phyloP scores from a whole-genome alignment of 1,284 basidiomycete species.

The Anthracocystis panici-leucophaei region DNA sequence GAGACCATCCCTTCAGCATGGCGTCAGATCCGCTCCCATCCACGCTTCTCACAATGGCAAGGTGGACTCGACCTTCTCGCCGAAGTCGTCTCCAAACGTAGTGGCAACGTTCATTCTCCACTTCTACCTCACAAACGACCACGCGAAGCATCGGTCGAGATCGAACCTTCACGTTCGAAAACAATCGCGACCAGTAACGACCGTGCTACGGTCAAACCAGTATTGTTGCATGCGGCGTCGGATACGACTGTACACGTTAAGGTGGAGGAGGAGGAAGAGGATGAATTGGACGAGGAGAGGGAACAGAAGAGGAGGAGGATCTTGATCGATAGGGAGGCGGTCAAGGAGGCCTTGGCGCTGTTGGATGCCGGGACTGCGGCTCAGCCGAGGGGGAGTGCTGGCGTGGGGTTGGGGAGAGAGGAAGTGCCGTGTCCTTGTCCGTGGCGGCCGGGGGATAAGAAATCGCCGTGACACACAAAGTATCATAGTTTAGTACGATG shows the following conservation, averaged over 20 bases:
- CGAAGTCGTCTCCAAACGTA: constrained; percentile 60
- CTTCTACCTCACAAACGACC: constrained; percentile 29
- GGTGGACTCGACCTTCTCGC: constrained; percentile 66
- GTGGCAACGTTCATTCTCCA: constrained; percentile 44
- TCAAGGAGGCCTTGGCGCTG: constrained; percentile 57
- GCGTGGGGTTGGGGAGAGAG: constrained; percentile 6
- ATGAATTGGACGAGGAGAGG: constrained; percentile 10
- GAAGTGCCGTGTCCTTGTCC: constrained; percentile 39
- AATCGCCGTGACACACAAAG: constrained; percentile 3
- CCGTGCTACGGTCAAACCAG: constrained; percentile 26
- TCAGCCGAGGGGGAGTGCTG: constrained; percentile 23
- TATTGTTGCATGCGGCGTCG: constrained; percentile 20
- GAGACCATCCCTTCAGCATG: constrained; percentile 64
- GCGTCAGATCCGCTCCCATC: constrained; percentile 63
- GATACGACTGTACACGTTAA: constrained; percentile 21
- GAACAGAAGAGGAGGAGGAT: constrained; percentile 54
- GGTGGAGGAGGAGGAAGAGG: constrained; percentile 17
- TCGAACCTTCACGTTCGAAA: constrained; percentile 27
- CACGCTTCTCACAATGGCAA: constrained; percentile 57
- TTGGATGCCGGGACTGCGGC: constrained; percentile 51
- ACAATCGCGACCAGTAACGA: constrained; percentile 30
- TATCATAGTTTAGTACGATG: too few species aligned
- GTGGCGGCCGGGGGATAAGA: constrained; percentile 38
- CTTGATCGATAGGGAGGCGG: constrained; percentile 55
- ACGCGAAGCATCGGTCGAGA: constrained; percentile 40